Evolutionary conservation across 176 grass and related monocot species (phyloP).

Genomic region (Areca catechu): DNA sequence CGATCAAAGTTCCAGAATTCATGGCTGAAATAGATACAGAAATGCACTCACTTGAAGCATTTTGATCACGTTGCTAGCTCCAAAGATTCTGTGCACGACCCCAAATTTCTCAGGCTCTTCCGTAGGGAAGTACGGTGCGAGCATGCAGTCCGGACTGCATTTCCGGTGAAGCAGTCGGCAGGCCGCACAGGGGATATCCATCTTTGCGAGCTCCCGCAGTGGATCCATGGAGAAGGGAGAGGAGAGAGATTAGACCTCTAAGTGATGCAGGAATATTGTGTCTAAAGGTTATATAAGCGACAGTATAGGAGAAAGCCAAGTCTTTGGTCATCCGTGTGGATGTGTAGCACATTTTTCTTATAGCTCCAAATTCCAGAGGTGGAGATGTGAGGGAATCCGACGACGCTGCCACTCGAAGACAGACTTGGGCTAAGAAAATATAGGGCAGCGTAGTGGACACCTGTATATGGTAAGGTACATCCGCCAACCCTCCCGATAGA

Average conservation of each 20-base stretch:
- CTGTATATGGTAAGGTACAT: too few species aligned
- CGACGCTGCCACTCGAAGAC: too few species aligned
- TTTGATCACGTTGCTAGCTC: conserved; percentile 38
- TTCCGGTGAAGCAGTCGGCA: conserved; percentile 34
- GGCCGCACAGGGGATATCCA: conserved; percentile 26
- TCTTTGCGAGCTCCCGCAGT: neutral
- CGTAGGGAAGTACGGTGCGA: conserved; percentile 31
- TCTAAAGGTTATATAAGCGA: neutral
- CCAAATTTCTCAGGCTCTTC: conserved; percentile 30
- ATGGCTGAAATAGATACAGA: neutral
- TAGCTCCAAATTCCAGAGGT: too few species aligned
- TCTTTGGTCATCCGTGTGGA: too few species aligned
- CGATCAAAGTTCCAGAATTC: too few species aligned
- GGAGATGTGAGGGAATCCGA: too few species aligned
- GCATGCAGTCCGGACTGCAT: conserved; percentile 21
- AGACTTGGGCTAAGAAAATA: too few species aligned
- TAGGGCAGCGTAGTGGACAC: too few species aligned
- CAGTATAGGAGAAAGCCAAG: too few species aligned
- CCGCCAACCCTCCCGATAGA: too few species aligned
- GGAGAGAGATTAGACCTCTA: neutral
- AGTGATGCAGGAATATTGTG: too few species aligned
- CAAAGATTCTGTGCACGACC: conserved; percentile 35
- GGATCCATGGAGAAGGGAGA: conserved; percentile 11
- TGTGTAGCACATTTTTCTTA: too few species aligned
- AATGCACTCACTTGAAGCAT: conserved; percentile 28